Evolutionary conservation across 2,329 filamentous ascomycete genomes (phyloP), one percentile per base, ranked within the genome.

Genomic region (Ciborinia camelliae): DNA sequence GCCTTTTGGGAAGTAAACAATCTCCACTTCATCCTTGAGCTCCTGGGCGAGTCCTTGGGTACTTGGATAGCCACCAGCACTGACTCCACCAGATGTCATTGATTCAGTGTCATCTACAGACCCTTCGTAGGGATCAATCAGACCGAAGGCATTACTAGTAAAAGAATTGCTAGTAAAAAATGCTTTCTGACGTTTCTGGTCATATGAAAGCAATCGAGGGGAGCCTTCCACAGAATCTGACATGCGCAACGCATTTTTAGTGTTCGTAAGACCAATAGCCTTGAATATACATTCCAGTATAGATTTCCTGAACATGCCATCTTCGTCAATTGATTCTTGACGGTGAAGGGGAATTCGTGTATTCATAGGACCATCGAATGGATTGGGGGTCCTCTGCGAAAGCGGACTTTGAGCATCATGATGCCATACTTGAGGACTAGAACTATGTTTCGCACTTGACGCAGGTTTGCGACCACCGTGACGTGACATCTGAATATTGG

Each of bases 211-310:
- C 7, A 98, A 81, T 39, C 89, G 85, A 2, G 95, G 95, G 1
- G 95, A 98, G 10, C 86, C 90, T 70, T 97, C 93, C 0, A 88
- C 87, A 0, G 95, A 97, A 58, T 88, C 87, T 0, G 83, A 80
- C 70, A 90, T 90, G 55, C 85, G 84, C 0, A 89, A 81, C 0
- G 84, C 81, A 65, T 88, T 85, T 43, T 87, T 87, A 3, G 82
- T 84, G 39, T 87, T 86, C 26, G 88, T 90, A 64, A 99, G 79
- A 0, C 95, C 95, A 66, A 99, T 90, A 0, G 92, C 90, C 74
- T 94, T 97, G 77, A 97, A 94, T 79, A 99, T 96, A 74, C 95
- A 98, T 70, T 97, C 92, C 28, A 98, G 79, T 20, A 99, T 92
- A 0, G 92, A 96, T 65, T 92, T 88, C 48, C 96, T 84, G 76